Base-by-base conservation (phyloP, 768 basidiomycete genomes). In the Trametes punicea region DNA sequence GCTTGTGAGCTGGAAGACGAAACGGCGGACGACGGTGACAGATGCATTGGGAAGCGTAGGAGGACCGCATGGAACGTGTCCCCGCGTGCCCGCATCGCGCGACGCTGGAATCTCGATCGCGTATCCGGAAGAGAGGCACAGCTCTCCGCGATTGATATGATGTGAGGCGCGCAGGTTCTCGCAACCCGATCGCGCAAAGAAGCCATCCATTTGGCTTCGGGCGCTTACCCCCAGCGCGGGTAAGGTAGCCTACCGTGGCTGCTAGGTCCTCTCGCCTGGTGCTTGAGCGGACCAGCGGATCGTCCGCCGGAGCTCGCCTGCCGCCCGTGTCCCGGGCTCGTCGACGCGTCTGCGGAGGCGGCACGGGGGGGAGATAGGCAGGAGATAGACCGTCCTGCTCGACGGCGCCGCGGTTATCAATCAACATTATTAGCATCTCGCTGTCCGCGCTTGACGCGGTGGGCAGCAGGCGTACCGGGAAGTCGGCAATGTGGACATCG, bases 331-430 rank as follows among this genome's bases (percentile, higher is more conserved):
- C 44, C 50, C 44, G 44, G 18, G 42, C 50, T 41, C 30, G 29
- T 16, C 42, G 54, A 49, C 38, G 54, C 49, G 33, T 16, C 18
- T 15, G 56, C 42, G 56, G 56, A 34, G 38, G 39, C 23, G 26
- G 44, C 52, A n/a, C n/a, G n/a, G n/a, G 58, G 51, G 47, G 58
- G 58, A 60, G 58, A 60, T 60, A 46, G 58, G 41, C 27, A 44
- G 58, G 58, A 60, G 58, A 60, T 60, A 60, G 53, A 55, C 58
- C 53, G 42, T 44, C 57, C 30, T 40, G 36, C 41, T 39, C 56
- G 50, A 40, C 51, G 50, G 29, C 50, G 21, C 56, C 46, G 46
- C 57, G 57, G 56, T 39, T 36, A 57, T 57, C 56, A 40, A 57
- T 57, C 56, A 46, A 44, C 48, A 29, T 9, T 25, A 29, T 44